A percentile compares a stretch with the other conserved stretches of the same genome.
Conservation (phyloP, 108 stramenopile species). For the Nitzschia sp. region DNA sequence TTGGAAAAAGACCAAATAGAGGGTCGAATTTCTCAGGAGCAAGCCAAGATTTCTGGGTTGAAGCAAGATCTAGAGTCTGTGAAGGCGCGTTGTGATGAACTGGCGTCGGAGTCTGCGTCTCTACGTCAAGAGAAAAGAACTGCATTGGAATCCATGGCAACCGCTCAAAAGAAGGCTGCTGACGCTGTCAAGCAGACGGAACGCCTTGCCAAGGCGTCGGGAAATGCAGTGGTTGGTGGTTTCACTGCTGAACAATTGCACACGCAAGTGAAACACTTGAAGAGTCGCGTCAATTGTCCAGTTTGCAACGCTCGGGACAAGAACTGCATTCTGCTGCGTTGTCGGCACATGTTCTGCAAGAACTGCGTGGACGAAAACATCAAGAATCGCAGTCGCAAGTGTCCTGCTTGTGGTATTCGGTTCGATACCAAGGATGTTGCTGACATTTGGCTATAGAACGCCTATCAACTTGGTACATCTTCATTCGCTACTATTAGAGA, state of each 20-base stretch:
- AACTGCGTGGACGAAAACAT: slow-evolving; percentile 88
- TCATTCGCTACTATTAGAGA: too few species aligned
- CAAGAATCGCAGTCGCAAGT: slow-evolving; percentile 85
- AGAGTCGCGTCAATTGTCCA: slow-evolving; percentile 73
- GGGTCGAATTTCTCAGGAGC: slow-evolving; percentile 46
- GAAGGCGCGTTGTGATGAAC: slow-evolving; percentile 66
- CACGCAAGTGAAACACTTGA: slow-evolving; percentile 68
- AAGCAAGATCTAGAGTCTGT: slow-evolving; percentile 51
- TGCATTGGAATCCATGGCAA: slow-evolving; percentile 64
- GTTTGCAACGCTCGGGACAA: slow-evolving; percentile 91
- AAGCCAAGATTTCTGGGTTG: slow-evolving; percentile 41
- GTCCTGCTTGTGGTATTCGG: slow-evolving; percentile 80
- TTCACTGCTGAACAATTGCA: slow-evolving; percentile 75
- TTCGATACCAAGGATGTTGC: slow-evolving; percentile 86
- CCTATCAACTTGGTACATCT: too few species aligned
- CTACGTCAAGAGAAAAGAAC: slow-evolving; percentile 63
- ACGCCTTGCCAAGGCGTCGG: slow-evolving; percentile 29
- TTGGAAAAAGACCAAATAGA: slow-evolving; percentile 41
- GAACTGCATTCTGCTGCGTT: slow-evolving; percentile 85
- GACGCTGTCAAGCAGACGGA: slow-evolving; percentile 53
- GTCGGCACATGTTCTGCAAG: slow-evolving; percentile 92
- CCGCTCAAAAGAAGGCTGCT: slow-evolving; percentile 66
- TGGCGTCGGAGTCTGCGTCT: slow-evolving; percentile 58
- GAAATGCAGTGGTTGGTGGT: slow-evolving; percentile 30
- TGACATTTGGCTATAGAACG: slow-evolving; percentile 70